Conservation (phyloP, 495 filamentous ascomycete genomes). For the Neurospora tetrasperma region DNA sequence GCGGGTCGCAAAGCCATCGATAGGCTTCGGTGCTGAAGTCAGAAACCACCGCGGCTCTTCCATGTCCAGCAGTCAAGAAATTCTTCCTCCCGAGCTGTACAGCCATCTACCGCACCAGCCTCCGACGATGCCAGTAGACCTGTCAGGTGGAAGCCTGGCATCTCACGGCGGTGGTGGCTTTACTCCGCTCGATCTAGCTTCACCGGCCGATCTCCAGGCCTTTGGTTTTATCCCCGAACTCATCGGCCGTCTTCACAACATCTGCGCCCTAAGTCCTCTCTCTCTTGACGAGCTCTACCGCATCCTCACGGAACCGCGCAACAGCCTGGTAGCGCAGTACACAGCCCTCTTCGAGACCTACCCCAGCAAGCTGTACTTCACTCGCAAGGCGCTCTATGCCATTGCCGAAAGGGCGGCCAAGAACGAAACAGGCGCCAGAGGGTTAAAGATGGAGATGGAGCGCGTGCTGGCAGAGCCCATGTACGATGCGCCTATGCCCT, state of each 20-base stretch:
- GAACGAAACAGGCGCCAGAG: slow-evolving; percentile 83
- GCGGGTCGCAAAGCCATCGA: slow-evolving; percentile 74
- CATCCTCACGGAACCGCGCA: slow-evolving; percentile 86
- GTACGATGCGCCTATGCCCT: slow-evolving; percentile 68
- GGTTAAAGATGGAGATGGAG: slow-evolving; percentile 82
- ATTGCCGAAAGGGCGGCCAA: slow-evolving; percentile 61
- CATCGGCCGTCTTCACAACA: slow-evolving; percentile 79
- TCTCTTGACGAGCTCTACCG: slow-evolving; percentile 68
- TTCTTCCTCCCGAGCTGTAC: slow-evolving; percentile 34
- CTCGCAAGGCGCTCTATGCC: slow-evolving; percentile 63
- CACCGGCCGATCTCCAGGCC: slow-evolving; percentile 72
- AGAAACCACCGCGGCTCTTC: slow-evolving; percentile 32
- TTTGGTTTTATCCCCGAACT: slow-evolving; percentile 95
- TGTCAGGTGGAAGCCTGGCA: not conserved
- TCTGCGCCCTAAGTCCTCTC: slow-evolving; percentile 72
- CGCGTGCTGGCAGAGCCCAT: slow-evolving; percentile 75
- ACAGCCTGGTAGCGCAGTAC: slow-evolving; percentile 79
- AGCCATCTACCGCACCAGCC: slow-evolving; percentile 33
- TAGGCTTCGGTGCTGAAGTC: slow-evolving; percentile 84
- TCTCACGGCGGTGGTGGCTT: slow-evolving; percentile 28
- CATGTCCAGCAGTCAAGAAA: slow-evolving; percentile 24
- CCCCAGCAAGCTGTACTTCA: slow-evolving; percentile 75
- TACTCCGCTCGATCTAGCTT: slow-evolving; percentile 73
- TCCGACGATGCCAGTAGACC: slow-evolving; percentile 6
- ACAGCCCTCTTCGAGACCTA: slow-evolving; percentile 73